Base-by-base conservation (phyloP, 2,329 filamentous ascomycete species). In the Aspergillus quadrilineatus region DNA sequence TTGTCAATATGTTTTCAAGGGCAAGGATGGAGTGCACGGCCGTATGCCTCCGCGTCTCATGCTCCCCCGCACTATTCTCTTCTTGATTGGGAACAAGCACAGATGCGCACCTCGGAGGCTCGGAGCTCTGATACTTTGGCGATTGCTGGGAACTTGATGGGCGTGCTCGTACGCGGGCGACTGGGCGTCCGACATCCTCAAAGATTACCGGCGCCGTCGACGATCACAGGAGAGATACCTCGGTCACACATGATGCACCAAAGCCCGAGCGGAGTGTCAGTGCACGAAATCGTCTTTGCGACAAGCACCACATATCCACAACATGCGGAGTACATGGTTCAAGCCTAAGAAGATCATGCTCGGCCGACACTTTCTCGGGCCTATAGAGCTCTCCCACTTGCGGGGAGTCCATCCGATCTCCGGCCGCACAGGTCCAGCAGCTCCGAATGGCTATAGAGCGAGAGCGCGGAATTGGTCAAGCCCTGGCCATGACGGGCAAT, bases 211-310 rank as follows among this genome's bases (percentile, higher is more conserved):
- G 52, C 39, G 12, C 29, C 42, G 49, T 53, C 48, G 53, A 53
- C 32, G 17, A 60, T 58, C 59, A 55, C 53, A 54, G 56, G 56
- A 46, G 34, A 12, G 17, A 8, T 56, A 58, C 65, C 65, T 67
- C 65, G 65, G 65, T 67, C 60, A 62, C 65, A 67, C 64, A 66
- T 67, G 65, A 65, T 49, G 49, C 29, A 41, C 48, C 14, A 17
- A 26, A 22, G 22, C 22, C 22, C 22, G 22, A 22, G 22, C 22
- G 22, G 22, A 22, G 22, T 22, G 22, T 22, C 22, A 22, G 22
- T 22, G 22, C 22, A 22, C 22, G 3, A 22, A 22, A 22, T 22
- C 22, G 22, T 22, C 22, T 22, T 22, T 22, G 22, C 22, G 22
- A 22, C 22, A 22, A 22, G 22, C 22, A 22, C 22, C 22, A 22